Percentiles rank a stretch among this genome's conserved stretches.
Evolutionary conservation across 2,329 filamentous ascomycete genomes (phyloP).

Genomic region (Colletotrichum scovillei): DNA sequence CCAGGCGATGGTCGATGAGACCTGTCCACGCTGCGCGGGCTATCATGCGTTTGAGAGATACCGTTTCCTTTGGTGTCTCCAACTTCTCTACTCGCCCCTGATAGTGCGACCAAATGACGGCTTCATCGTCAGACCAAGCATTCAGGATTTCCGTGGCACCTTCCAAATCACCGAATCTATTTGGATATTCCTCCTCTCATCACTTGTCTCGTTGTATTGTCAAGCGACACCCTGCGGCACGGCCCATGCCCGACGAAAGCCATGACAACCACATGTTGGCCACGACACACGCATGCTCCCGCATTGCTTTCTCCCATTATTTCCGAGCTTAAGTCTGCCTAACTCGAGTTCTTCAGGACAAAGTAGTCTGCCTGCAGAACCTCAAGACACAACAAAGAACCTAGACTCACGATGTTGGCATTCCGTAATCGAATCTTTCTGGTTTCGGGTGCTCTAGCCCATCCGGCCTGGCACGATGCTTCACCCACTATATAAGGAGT

Average conservation of each 20-base stretch:
- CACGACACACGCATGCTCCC: constrained; percentile 1
- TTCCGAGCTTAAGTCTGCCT: not conserved
- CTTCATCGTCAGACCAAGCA: not conserved
- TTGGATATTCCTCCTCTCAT: not conserved
- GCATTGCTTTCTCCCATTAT: not conserved
- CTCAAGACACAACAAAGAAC: not conserved
- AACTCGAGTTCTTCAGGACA: constrained; percentile 2
- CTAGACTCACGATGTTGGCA: not conserved
- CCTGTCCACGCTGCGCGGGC: not conserved
- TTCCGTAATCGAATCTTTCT: not conserved
- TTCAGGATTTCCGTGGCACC: not conserved
- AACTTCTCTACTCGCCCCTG: constrained; percentile 4
- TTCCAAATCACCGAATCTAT: not conserved
- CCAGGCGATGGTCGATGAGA: constrained; percentile 14
- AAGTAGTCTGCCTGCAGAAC: not conserved
- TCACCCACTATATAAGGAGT: not conserved
- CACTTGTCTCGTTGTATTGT: constrained; percentile 9
- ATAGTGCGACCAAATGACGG: constrained; percentile 13
- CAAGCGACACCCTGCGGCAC: constrained; percentile 15
- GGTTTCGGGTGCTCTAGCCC: not conserved
- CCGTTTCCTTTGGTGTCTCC: not conserved
- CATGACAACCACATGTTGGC: not conserved
- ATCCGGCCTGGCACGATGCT: not conserved
- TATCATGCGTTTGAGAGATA: not conserved
- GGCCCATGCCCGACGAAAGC: not conserved